A percentile compares a stretch with the other conserved stretches of the same genome.
Conservation (phyloP, 2,329 filamentous ascomycete genomes). For the Epichloe hybrida region DNA sequence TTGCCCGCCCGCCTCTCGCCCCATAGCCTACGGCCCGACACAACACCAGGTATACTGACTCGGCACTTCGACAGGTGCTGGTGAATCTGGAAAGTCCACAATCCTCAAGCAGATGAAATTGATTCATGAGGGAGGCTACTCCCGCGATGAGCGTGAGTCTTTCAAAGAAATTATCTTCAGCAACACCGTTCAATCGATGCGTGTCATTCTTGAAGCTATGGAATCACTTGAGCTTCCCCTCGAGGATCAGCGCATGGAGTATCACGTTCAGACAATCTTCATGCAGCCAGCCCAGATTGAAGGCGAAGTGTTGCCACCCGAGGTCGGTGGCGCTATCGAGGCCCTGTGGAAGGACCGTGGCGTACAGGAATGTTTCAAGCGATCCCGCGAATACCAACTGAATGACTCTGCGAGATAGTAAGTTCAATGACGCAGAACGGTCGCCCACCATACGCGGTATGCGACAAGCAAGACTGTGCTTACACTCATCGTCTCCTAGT, state of each 20-base stretch:
- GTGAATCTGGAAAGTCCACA: conserved; percentile 59
- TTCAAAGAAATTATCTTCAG: conserved; percentile 62
- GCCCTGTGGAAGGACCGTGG: conserved; percentile 86
- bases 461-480: neutral
- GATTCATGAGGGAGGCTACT: conserved; percentile 98
- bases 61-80: conserved; percentile 53
- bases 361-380: conserved; percentile 89
- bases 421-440: neutral
- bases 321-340: conserved; percentile 86
- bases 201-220: conserved; percentile 56
- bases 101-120: conserved; percentile 59
- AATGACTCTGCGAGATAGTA: conserved; percentile 96
- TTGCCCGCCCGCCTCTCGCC: neutral
- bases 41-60: neutral
- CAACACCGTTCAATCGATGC: conserved; percentile 58
- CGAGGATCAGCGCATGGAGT: conserved; percentile 85
- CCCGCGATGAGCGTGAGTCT: conserved; percentile 65
- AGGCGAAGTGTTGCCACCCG: conserved; percentile 83
- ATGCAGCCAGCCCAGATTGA: conserved; percentile 97
- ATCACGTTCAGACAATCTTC: conserved; percentile 96
- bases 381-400: conserved; percentile 88
- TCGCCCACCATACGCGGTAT: neutral
- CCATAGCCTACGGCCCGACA: neutral
- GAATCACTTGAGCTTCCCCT: conserved; percentile 64
- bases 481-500: conserved; percentile 36